A percentile compares a stretch with the other conserved stretches of the same genome.
Evolutionary conservation across 2,329 filamentous ascomycete species (phyloP).

Genomic region (Aureobasidium sp.): DNA sequence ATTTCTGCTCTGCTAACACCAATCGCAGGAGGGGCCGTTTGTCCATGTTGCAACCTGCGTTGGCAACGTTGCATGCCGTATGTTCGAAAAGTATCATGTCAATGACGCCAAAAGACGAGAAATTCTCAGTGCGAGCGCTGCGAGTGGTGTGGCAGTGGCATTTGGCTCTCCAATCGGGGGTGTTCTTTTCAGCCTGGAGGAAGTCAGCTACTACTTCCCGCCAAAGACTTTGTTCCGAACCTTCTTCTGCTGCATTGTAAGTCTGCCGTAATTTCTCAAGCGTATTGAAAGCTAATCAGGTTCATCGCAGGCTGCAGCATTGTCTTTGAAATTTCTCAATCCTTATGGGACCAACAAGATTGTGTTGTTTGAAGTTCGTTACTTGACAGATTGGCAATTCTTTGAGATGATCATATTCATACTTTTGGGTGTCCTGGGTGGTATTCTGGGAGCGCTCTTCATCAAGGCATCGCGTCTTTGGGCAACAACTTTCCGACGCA

Average conservation of each 20-base stretch:
- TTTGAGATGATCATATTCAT: constrained; percentile 85
- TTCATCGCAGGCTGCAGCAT: constrained; percentile 52
- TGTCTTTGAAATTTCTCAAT: constrained; percentile 90
- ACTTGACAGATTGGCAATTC: constrained; percentile 82
- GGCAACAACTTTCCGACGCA: constrained; percentile 80
- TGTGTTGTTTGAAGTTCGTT: constrained; percentile 90
- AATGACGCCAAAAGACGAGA: constrained; percentile 94
- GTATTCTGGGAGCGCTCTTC: constrained; percentile 78
- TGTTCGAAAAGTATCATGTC: constrained; percentile 88
- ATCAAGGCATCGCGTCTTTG: constrained; percentile 91
- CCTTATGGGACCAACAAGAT: constrained; percentile 96
- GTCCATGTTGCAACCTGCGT: constrained; percentile 97
- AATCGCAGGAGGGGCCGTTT: constrained; percentile 64
- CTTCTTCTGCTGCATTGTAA: constrained; percentile 93
- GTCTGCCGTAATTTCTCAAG: constrained; percentile 18
- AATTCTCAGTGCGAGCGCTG: constrained; percentile 84
- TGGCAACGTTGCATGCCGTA: constrained; percentile 85
- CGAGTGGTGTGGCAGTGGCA: constrained; percentile 85
- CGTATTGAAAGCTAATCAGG: not conserved
- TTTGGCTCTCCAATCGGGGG: constrained; percentile 88
- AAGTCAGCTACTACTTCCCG: constrained; percentile 95
- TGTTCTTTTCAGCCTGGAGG: constrained; percentile 86
- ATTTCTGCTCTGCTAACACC: too few relatives aligned
- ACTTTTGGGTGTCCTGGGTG: constrained; percentile 76
- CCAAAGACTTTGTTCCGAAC: constrained; percentile 95